Conservation (phyloP, 163 green algal species). For the Chlamydomonas reinhardtii region DNA sequence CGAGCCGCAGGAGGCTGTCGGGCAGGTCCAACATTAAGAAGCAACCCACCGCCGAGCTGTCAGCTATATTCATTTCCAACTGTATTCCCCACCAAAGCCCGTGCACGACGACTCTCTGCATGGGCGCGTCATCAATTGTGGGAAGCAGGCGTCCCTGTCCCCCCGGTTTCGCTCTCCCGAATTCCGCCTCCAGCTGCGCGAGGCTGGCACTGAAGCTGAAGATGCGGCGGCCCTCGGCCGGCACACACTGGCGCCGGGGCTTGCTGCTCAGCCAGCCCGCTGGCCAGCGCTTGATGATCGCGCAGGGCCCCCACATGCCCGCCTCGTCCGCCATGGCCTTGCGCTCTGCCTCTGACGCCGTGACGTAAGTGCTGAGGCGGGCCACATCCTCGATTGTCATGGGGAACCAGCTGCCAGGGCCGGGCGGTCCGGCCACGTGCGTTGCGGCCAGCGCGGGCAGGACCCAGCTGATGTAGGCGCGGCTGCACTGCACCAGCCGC, state of each 20-base stretch:
- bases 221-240: not conserved
- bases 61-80: too few species aligned
- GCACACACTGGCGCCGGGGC: not conserved
- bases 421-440: not conserved
- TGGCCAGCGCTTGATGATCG: too few species aligned
- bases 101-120: too few species aligned
- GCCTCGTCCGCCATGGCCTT: not conserved
- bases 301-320: too few species aligned
- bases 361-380: not conserved
- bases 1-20: too few species aligned
- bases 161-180: too few species aligned
- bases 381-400: too few species aligned
- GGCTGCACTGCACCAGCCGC: constrained; percentile 11
- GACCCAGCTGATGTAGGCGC: not conserved
- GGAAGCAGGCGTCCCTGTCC: too few species aligned
- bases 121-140: too few species aligned
- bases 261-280: not conserved
- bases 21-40: too few species aligned
- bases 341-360: not conserved
- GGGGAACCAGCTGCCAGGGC: not conserved
- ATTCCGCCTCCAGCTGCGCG: not conserved
- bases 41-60: too few species aligned
- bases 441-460: not conserved
- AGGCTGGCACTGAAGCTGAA: not conserved
- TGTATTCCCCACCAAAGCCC: too few species aligned